phyloP scores from a whole-genome alignment of 345 rosid genomes.

The Toxicodendron radicans region DNA sequence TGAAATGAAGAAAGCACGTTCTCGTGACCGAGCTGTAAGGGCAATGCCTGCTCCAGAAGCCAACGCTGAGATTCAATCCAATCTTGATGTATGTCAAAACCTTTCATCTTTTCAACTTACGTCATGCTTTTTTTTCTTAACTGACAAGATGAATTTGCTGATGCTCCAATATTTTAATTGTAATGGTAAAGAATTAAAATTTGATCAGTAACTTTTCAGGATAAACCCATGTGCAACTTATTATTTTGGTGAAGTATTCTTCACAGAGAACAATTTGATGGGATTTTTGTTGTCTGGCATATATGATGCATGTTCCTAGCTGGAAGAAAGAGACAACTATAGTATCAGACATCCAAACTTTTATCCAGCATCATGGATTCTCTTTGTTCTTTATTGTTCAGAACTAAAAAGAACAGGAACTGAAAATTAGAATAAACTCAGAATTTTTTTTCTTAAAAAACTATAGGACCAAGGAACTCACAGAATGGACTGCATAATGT shows the following conservation, averaged over 20 bases:
- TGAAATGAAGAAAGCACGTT: constrained; percentile 57
- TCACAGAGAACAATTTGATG: background rate
- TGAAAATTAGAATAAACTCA: background rate
- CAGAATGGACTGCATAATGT: background rate
- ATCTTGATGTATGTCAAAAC: constrained; percentile 64
- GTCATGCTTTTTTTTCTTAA: background rate
- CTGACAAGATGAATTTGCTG: background rate
- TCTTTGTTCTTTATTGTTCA: too few species aligned
- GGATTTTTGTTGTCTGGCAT: background rate
- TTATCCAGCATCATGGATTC: too few species aligned
- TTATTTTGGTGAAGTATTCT: background rate
- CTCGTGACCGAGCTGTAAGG: constrained; percentile 56
- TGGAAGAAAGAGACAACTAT: background rate
- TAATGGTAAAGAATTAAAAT: background rate
- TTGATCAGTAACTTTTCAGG: background rate
- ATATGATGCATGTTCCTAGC: constrained; percentile 1
- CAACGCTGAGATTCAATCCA: constrained; percentile 74
- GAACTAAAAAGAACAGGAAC: too few species aligned
- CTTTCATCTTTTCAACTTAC: constrained; percentile 15
- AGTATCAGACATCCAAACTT: too few species aligned
- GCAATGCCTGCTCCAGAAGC: constrained; percentile 72
- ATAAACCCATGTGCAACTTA: background rate
- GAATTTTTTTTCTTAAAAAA: background rate
- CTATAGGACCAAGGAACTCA: background rate
- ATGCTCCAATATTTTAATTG: background rate